phyloP scores from a whole-genome alignment of 2,329 filamentous ascomycete genomes.

The Calonectria pauciramosa region DNA sequence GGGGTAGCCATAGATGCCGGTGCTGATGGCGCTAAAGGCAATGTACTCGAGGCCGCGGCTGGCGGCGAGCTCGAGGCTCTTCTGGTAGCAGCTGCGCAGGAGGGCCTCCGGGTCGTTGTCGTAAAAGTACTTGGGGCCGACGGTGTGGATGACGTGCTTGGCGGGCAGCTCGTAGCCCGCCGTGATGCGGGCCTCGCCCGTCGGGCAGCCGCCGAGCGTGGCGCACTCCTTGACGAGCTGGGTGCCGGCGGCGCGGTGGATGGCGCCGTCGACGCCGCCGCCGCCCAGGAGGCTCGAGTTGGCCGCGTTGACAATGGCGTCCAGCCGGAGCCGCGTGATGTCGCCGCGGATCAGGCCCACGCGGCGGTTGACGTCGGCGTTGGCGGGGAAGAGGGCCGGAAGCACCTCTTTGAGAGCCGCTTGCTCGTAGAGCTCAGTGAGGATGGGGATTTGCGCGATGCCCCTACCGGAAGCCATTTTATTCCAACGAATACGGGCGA shows the following conservation, averaged over 20 bases:
- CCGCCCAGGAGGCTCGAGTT: slow-evolving; percentile 85
- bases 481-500: background rate
- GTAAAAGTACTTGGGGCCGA: slow-evolving; percentile 82
- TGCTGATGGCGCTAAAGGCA: slow-evolving; percentile 89
- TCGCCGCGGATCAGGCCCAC: slow-evolving; percentile 81
- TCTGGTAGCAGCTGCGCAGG: slow-evolving; percentile 75
- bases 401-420: slow-evolving; percentile 31
- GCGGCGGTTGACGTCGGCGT: slow-evolving; percentile 75
- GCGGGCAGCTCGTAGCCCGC: slow-evolving; percentile 81
- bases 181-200: slow-evolving; percentile 88
- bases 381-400: slow-evolving; percentile 49
- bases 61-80: slow-evolving; percentile 79
- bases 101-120: slow-evolving; percentile 60
- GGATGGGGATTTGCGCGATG: slow-evolving; percentile 71
- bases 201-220: slow-evolving; percentile 78
- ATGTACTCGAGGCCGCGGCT: slow-evolving; percentile 76
- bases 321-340: slow-evolving; percentile 83
- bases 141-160: slow-evolving; percentile 87
- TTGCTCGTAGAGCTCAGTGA: slow-evolving; percentile 72
- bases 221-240: slow-evolving; percentile 78
- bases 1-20: slow-evolving; percentile 92
- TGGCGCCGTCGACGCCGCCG: slow-evolving; percentile 91
- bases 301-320: slow-evolving; percentile 94
- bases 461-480: slow-evolving; percentile 42
- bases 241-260: slow-evolving; percentile 85